Base-by-base conservation (phyloP, 2,329 filamentous ascomycete species). In the Curvularia spicifera region DNA sequence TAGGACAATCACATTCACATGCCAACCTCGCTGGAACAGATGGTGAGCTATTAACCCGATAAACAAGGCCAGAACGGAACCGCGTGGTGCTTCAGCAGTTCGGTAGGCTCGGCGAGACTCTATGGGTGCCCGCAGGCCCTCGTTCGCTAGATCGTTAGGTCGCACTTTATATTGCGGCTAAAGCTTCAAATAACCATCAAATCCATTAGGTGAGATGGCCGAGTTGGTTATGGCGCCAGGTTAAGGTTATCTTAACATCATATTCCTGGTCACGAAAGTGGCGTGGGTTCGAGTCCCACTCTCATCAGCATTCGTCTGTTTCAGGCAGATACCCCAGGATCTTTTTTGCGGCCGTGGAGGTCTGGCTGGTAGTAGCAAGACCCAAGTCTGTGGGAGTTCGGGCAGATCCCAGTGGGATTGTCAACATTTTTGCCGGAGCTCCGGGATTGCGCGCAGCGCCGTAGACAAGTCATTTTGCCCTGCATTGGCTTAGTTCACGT, bases 191-290 rank as follows among this genome's bases (percentile, higher is more conserved):
- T 5, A 2, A 5, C 5, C 35, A 47, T 50, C 35, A 39, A 39
- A 39, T 43, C 40, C 10, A 1, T 12, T 37, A 53, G 70, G 69
- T 71, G 68, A 71, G 69, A 70, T 72, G 70, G 70, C 70, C 70
- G 68, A 72, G 67, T 68, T 72, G 71, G 71, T 73, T 73, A 73
- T 72, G 71, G 71, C 70, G 71, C 70, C 70, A 72, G 70, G 71
- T 73, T 72, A 73, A 73, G 70, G 71, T 72, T 55, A 24, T 60
- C 70, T 73, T 72, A 72, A 63, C 65, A 71, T 44, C 48, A 66
- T 60, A 63, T 71, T 75, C 73, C 73, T 76, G 71, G 72, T 76
- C 71, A 73, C 71, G 73, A 74, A 75, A 76, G 69, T 74, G 71
- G 73, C 74, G 60, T 56, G 60, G 58, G 60, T 63, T 63, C 60